These are phyloP conservation scores for Pisolithus thermaeus DNA, from an alignment of 1,284 basidiomycete genomes.

Conservation along the genomic window DNA sequence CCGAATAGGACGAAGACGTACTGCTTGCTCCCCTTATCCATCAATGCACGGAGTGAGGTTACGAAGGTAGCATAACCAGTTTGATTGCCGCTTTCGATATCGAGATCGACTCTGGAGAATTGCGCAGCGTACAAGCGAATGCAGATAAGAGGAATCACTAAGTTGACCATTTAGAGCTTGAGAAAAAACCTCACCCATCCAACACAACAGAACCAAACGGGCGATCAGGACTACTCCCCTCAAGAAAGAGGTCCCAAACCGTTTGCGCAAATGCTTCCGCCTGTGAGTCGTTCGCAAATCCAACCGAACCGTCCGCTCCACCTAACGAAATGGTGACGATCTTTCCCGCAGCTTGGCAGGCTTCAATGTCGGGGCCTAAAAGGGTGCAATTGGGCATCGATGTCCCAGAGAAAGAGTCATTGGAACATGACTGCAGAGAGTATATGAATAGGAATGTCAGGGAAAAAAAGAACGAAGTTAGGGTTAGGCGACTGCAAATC, in stretches of 20 bases:
- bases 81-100: slow-evolving; percentile 57
- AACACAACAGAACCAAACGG: slow-evolving; percentile 61
- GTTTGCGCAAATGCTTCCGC: slow-evolving; percentile 48
- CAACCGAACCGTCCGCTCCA: slow-evolving; percentile 50
- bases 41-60: slow-evolving; percentile 42
- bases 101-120: slow-evolving; percentile 48
- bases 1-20: slow-evolving; percentile 21
- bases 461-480: neutral
- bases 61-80: slow-evolving; percentile 51
- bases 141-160: neutral
- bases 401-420: slow-evolving; percentile 47
- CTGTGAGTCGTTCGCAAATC: slow-evolving; percentile 49
- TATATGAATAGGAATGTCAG: neutral
- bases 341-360: slow-evolving; percentile 60
- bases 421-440: slow-evolving; percentile 46
- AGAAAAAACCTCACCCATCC: slow-evolving; percentile 44
- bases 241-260: slow-evolving; percentile 64
- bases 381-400: slow-evolving; percentile 51
- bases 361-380: slow-evolving; percentile 49
- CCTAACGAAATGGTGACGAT: slow-evolving; percentile 61
- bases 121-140: neutral
- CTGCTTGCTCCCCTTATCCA: slow-evolving; percentile 45
- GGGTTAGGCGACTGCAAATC: neutral
- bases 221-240: slow-evolving; percentile 38
- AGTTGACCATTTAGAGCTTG: neutral